Conservation (phyloP, 352 stramenopile genomes). For the Globisporangium megalacanthum region DNA sequence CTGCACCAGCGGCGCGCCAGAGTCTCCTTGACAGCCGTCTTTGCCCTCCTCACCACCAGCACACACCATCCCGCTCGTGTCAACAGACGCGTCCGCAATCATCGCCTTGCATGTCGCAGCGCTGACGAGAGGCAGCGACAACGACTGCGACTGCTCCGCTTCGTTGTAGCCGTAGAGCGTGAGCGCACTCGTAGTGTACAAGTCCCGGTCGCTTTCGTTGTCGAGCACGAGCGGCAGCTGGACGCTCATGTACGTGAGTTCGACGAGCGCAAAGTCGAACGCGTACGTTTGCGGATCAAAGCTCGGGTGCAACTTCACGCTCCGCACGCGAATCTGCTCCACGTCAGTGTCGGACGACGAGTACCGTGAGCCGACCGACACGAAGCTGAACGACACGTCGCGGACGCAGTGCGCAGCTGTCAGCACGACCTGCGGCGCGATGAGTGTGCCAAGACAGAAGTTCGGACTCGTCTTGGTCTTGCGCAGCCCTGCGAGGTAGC, state of each 20-base stretch:
- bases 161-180: conserved; percentile 17
- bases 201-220: conserved; percentile 1
- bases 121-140: conserved; percentile 21
- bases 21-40: conserved; percentile 37
- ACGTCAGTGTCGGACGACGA: conserved; percentile 19
- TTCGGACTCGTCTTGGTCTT: conserved; percentile 14
- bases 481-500: conserved; percentile 24
- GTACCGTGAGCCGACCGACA: conserved; percentile 28
- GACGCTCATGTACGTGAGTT: conserved; percentile 36
- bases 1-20: conserved; percentile 25
- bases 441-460: conserved; percentile 31
- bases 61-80: conserved; percentile 25
- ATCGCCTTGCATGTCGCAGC: conserved; percentile 15
- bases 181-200: conserved; percentile 6
- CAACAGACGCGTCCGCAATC: conserved; percentile 12
- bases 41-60: conserved; percentile 28
- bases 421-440: conserved; percentile 26
- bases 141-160: conserved; percentile 4
- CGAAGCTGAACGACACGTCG: conserved; percentile 14
- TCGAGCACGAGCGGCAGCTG: conserved; percentile 26
- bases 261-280: conserved; percentile 31
- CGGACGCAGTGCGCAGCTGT: conserved; percentile 31
- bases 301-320: conserved; percentile 19
- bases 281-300: conserved; percentile 16
- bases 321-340: conserved; percentile 36